Evolutionary conservation across 1,284 basidiomycete genomes (phyloP).

Genomic region (Cutaneotrichosporon curvatum): DNA sequence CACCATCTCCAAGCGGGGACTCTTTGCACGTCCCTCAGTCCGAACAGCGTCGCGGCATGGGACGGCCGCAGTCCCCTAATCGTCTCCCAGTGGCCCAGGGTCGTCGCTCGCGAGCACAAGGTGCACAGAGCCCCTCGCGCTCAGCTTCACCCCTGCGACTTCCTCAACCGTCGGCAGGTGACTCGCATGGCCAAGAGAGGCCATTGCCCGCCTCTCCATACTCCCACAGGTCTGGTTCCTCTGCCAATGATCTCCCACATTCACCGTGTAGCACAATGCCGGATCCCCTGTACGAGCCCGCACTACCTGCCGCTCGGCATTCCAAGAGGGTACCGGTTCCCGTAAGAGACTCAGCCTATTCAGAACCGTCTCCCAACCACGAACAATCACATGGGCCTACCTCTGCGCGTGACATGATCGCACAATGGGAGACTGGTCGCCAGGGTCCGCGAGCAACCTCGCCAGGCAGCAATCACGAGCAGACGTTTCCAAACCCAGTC

Average conservation of each 20-base stretch:
- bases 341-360: neutral
- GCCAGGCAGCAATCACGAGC: neutral
- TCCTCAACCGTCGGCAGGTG: neutral
- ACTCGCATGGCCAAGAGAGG: no score
- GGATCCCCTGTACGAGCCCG: no score
- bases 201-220: no score
- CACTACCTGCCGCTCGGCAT: neutral
- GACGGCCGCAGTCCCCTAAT: neutral
- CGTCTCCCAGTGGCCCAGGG: neutral
- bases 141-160: neutral
- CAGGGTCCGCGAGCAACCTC: neutral
- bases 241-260: neutral
- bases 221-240: no score
- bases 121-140: neutral
- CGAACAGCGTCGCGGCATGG: neutral
- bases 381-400: neutral
- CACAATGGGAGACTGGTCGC: constrained; percentile 31
- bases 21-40: neutral
- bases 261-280: neutral
- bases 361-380: neutral
- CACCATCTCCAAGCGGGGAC: neutral
- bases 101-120: neutral
- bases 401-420: constrained; percentile 33
- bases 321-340: neutral
- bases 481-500: neutral